Conservation (phyloP, 495 filamentous ascomycete species). For the Hamigera avellanea region DNA sequence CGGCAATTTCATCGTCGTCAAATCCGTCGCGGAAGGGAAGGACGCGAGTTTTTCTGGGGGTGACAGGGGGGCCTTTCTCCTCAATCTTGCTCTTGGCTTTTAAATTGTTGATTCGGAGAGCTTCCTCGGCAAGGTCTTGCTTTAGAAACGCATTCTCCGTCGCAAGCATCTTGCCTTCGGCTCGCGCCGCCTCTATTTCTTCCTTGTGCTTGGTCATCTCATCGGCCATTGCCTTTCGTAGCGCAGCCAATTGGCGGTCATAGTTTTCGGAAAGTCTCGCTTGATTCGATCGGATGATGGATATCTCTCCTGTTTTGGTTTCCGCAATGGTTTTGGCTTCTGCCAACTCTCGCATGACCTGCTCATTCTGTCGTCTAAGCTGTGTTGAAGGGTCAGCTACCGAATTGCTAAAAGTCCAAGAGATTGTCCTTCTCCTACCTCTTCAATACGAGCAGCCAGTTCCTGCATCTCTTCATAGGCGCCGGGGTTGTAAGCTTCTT, state of each 20-base stretch:
- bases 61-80: conserved; percentile 30
- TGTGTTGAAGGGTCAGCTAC: conserved; percentile 10
- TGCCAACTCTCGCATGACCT: conserved; percentile 33
- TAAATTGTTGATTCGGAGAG: conserved; percentile 33
- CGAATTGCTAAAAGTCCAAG: not conserved
- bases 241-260: conserved; percentile 37
- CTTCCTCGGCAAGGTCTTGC: conserved; percentile 52
- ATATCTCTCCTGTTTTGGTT: conserved; percentile 53
- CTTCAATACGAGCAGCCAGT: conserved; percentile 4
- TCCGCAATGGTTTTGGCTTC: conserved; percentile 36
- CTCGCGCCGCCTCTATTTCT: conserved; percentile 43
- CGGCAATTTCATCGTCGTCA: conserved; percentile 55
- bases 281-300: conserved; percentile 55
- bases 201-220: conserved; percentile 41
- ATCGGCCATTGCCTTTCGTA: conserved; percentile 45
- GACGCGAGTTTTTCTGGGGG: conserved; percentile 47
- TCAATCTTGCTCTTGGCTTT: conserved; percentile 30
- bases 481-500: not conserved
- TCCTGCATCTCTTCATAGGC: conserved; percentile 1
- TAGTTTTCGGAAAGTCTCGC: conserved; percentile 41
- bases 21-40: conserved; percentile 58
- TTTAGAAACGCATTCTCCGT: conserved; percentile 55
- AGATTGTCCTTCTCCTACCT: not conserved
- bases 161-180: conserved; percentile 47
- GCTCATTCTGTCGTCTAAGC: conserved; percentile 42